phyloP scores from a whole-genome alignment of 148 eudicot genomes.

The Vaccinium vitisidaea region DNA sequence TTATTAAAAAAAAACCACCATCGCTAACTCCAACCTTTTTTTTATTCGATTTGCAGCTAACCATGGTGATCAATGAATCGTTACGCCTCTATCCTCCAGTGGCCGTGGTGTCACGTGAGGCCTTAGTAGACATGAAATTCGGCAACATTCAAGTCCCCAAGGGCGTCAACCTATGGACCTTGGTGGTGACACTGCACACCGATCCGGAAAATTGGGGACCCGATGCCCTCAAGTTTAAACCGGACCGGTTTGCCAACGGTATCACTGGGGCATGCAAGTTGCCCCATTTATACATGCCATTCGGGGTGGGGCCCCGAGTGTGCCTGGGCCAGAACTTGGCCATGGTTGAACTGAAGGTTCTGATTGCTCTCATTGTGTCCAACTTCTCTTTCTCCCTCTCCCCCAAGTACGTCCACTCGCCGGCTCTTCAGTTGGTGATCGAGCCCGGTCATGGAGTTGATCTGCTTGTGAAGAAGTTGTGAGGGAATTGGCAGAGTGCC shows the following conservation, averaged over 20 bases:
- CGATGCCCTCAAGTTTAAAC: constrained; percentile 10
- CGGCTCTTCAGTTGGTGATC: neutral
- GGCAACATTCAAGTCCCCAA: constrained; percentile 8
- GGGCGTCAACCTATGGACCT: constrained; percentile 15
- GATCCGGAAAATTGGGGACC: constrained; percentile 14
- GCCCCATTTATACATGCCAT: constrained; percentile 11
- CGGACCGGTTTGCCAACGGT: constrained; percentile 17
- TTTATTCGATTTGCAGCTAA: neutral
- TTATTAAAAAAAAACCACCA: neutral
- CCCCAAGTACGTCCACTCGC: constrained; percentile 17
- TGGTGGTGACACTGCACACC: neutral
- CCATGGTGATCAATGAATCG: constrained; percentile 18
- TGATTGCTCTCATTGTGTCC: constrained; percentile 13
- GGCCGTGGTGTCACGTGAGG: neutral
- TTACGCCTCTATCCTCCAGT: constrained; percentile 20
- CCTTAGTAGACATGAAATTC: constrained; percentile 10
- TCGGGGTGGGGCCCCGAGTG: constrained; percentile 15
- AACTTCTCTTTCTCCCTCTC: constrained; percentile 15
- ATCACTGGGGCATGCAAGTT: constrained; percentile 8
- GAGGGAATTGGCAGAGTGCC: neutral
- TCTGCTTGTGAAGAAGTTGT: constrained; percentile 8
- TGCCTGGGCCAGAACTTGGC: constrained; percentile 18
- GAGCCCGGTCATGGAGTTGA: constrained; percentile 8
- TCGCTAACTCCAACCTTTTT: neutral
- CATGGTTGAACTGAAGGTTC: constrained; percentile 9